phyloP scores from a whole-genome alignment of 345 rosid species.

The Carallia pectinifolia region DNA sequence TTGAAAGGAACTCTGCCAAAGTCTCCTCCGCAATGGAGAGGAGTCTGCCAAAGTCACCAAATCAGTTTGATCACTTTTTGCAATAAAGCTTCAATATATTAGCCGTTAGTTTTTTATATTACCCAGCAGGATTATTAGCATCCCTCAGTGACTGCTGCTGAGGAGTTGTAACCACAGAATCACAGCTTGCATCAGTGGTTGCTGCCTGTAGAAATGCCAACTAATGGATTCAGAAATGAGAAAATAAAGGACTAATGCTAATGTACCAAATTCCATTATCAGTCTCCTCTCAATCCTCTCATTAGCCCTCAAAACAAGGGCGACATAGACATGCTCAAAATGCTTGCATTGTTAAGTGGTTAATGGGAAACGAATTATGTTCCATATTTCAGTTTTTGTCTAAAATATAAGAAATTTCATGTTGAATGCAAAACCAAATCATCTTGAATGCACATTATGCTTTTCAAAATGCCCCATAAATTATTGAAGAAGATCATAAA shows the following conservation, averaged over 20 bases:
- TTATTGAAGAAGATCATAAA: neutral
- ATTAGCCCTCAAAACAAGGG: too few species aligned
- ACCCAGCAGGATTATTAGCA: conserved; percentile 99
- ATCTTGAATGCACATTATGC: too few species aligned
- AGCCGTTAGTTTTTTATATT: conserved; percentile 16
- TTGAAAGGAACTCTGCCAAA: conserved; percentile 99
- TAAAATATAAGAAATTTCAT: too few species aligned
- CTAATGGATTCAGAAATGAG: conserved; percentile 4
- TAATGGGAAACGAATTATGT: too few species aligned
- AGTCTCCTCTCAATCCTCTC: neutral
- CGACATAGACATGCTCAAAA: too few species aligned
- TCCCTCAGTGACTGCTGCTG: conserved; percentile 90
- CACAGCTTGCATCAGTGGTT: conserved; percentile 91
- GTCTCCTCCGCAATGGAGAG: conserved; percentile 99
- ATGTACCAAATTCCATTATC: neutral
- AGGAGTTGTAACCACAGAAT: conserved; percentile 93
- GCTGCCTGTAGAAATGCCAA: conserved; percentile 48
- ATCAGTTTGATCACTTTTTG: neutral
- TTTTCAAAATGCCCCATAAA: neutral
- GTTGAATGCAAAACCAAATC: too few species aligned
- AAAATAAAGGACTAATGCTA: neutral
- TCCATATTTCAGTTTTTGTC: too few species aligned
- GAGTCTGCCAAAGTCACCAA: conserved; percentile 52
- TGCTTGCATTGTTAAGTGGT: too few species aligned
- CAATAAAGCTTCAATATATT: neutral